Base-by-base conservation (phyloP, 495 filamentous ascomycete genomes). In the Immersiella caudata region DNA sequence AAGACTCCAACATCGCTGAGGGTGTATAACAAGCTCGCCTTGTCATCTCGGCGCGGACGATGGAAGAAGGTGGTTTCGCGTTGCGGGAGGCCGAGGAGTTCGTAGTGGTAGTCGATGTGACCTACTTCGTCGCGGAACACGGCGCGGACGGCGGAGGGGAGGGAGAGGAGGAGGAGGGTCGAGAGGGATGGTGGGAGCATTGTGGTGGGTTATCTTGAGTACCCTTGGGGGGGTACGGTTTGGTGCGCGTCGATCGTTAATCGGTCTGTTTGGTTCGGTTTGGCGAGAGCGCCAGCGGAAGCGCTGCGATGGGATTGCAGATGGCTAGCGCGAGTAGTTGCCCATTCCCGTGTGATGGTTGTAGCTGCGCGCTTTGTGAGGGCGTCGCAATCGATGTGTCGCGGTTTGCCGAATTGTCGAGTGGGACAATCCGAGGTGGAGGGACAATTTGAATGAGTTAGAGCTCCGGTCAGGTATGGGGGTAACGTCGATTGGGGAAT, bases 11-110 rank as follows among this genome's bases (percentile, higher is more conserved):
- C 85, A 29, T 96, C 89, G 65, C 91, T 93, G 16, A 98, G 81
- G 0, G 96, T 97, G 75, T 97, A 99, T 33, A 99, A 84, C 29
- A 98, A 82, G 27, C 91, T 94, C 20, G 94, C 94, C 77, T 91
- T 92, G 21, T 93, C 94, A 63, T 89, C 83, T 20, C 87, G 79
- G 64, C 88, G 85, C 14, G 95, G 96, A 67, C 88, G 88, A 79
- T 97, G 93, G 86, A 98, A 97, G 85, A 99, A 97, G 60, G 93
- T 97, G 46, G 92, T 91, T 52, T 90, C 85, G 76, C 85, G 80
- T 71, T 90, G 88, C 66, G 96, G 93, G 20, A 90, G 76, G 69
- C 95, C 95, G 71, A 98, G 81, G 49, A 98, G 88, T 61, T 91
- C 87, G 80, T 94, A 88, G 79, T 98, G 96, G 83, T 91, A 98